Percentiles rank a stretch among this genome's conserved stretches.
These are phyloP conservation scores for Pontederia paniculata DNA, from an alignment of 176 grass and related monocot species.

Conservation along the genomic window DNA sequence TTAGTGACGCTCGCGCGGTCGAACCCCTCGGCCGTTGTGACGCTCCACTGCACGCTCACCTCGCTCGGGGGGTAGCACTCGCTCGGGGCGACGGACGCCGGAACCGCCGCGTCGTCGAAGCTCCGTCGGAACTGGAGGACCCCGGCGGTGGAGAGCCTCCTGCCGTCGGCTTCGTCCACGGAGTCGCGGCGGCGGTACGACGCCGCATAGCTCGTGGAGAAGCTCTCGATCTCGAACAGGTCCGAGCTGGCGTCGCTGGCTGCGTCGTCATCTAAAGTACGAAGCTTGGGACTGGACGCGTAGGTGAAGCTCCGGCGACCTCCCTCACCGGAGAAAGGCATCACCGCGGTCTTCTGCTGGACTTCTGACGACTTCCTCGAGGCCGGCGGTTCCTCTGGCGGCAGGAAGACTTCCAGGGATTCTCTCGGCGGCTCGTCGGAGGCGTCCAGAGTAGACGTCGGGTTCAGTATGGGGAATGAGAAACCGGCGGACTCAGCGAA, in stretches of 20 bases:
- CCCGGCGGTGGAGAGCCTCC: background rate
- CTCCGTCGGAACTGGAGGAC: background rate
- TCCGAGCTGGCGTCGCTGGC: constrained; percentile 42
- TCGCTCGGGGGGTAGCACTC: constrained; percentile 36
- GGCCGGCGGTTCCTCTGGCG: background rate
- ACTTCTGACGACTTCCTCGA: constrained; percentile 9
- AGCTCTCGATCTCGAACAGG: constrained; percentile 42
- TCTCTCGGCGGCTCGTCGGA: background rate
- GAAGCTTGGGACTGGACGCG: background rate
- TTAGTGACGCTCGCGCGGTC: constrained; percentile 33
- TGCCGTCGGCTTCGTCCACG: constrained; percentile 24
- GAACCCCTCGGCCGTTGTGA: constrained; percentile 34
- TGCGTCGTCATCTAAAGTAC: constrained; percentile 22
- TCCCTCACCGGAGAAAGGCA: background rate
- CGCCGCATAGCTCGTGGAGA: constrained; percentile 14
- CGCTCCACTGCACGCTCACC: constrained; percentile 38
- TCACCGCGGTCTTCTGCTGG: background rate
- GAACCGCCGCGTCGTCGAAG: background rate
- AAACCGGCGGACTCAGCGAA: constrained; percentile 8
- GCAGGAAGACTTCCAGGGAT: constrained; percentile 24
- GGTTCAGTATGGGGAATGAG: constrained; percentile 20
- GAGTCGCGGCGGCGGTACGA: constrained; percentile 18
- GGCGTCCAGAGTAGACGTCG: background rate
- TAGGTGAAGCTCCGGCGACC: constrained; percentile 2
- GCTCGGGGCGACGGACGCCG: constrained; percentile 16